Percentiles rank a stretch among this genome's conserved stretches.
These are phyloP conservation scores for Pyrus pyrifolia DNA, from an alignment of 306 rosid genomes.

Conservation along the genomic window DNA sequence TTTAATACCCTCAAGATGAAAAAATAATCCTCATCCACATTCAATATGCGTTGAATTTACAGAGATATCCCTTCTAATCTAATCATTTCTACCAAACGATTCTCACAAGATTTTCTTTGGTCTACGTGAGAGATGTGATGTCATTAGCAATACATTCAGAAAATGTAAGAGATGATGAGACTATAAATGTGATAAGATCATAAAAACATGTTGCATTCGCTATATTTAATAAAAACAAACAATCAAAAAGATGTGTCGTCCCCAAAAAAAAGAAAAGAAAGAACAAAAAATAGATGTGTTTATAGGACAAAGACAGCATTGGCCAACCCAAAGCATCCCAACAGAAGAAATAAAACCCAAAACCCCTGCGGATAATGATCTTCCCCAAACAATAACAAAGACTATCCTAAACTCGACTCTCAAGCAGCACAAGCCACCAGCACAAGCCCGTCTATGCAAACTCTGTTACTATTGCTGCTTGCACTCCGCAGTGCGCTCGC, in stretches of 20 bases:
- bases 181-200: background rate
- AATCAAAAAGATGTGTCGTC: background rate
- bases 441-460: background rate
- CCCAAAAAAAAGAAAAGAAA: no score
- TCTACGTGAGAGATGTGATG: background rate
- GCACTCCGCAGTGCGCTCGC: slow-evolving; percentile 78
- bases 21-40: no score
- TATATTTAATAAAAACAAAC: background rate
- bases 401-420: background rate
- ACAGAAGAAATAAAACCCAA: background rate
- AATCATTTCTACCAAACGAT: no score
- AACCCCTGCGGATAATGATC: background rate
- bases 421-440: background rate
- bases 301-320: background rate
- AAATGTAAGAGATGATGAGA: background rate
- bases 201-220: background rate
- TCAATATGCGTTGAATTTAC: no score
- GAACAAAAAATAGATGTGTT: no score
- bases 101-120: no score
- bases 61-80: no score
- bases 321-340: slow-evolving; percentile 1
- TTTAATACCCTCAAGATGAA: no score
- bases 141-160: background rate
- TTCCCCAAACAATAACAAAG: background rate
- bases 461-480: slow-evolving; percentile 53